Conservation (phyloP, 2,329 filamentous ascomycete species). For the Pestalotiopsis sp. region DNA sequence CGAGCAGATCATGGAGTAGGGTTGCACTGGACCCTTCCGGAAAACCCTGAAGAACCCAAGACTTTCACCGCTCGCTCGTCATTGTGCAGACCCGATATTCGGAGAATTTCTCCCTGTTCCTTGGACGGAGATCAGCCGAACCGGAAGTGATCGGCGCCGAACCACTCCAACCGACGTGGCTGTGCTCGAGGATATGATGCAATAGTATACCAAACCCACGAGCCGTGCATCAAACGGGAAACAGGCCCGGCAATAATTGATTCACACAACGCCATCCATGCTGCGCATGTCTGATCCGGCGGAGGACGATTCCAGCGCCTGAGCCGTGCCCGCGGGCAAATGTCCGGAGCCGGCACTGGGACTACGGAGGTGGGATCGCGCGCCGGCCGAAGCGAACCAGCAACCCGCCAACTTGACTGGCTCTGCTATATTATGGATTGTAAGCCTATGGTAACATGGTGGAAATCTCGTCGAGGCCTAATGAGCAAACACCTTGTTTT, state of each 20-base stretch:
- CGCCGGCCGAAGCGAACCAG: too few species aligned
- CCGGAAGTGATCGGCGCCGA: slow-evolving; percentile 1
- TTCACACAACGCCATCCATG: not conserved
- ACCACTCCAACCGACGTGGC: not conserved
- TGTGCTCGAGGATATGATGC: slow-evolving; percentile 6
- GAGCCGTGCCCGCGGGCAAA: too few species aligned
- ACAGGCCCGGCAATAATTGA: too few species aligned
- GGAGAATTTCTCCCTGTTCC: slow-evolving; percentile 3
- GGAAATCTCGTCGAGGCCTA: too few species aligned
- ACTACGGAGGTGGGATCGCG: too few species aligned
- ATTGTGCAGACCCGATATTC: not conserved
- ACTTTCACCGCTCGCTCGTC: not conserved
- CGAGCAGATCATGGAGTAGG: not conserved
- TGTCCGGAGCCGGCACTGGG: too few species aligned
- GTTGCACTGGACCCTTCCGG: not conserved
- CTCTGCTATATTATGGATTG: too few species aligned
- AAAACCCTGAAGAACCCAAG: not conserved
- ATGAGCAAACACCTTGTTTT: too few species aligned
- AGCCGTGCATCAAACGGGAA: not conserved
- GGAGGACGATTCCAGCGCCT: too few species aligned
- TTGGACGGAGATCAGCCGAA: slow-evolving; percentile 1
- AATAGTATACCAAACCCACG: not conserved
- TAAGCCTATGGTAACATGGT: too few species aligned
- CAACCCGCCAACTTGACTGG: too few species aligned
- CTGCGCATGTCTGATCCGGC: not conserved